Base-by-base conservation (phyloP, 257 asterid genomes). In the Cordia subcordata region DNA sequence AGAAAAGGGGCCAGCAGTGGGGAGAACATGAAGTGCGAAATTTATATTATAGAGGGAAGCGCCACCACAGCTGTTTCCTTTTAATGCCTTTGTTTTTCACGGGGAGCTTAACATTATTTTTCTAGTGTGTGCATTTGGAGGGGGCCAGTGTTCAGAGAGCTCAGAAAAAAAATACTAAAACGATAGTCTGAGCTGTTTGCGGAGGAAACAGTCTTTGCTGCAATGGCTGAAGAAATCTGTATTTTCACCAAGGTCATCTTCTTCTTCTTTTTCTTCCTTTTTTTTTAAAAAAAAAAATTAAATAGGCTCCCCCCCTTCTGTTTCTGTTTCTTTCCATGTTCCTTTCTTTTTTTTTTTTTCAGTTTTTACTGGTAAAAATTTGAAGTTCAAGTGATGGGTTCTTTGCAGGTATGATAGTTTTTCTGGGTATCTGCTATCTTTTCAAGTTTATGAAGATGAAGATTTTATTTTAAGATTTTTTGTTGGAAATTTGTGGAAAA, bases 221-320 rank as follows among this genome's bases (percentile, higher is more conserved):
- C 61, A 53, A 90, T 87, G 96, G 95, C 89, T 27, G 98, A 85
- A 68, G 91, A 77, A 61, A 79, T 85, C 60, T 85, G 93, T 66
- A 46, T 87, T 58, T 76, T 87, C 81, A 70, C 88, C 44, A 87
- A 90, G 95, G 98, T 90, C 56, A 66, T 85, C 49, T 64, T 21
- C 71, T 62, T 51, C n/a, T 23, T 50, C 46, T 11, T 71, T 11
- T 19, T 46, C 27, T 16, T 67, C 11, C 3, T 49, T 17, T 21
- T 17, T 37, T 3, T 27, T 27, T 27, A 27, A 27, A 27, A 3
- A 27, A 27, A 27, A 27, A 1, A 27, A 27, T 27, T n/a, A n/a
- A n/a, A n/a, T n/a, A n/a, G n/a, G 35, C 35, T 27, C 6, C 35
- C 14, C 16, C 8, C 11, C 49, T 49, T 42, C 13, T 0, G 0